phyloP scores from a whole-genome alignment of 2,329 filamentous ascomycete species.

The Exophiala xenobiotica region DNA sequence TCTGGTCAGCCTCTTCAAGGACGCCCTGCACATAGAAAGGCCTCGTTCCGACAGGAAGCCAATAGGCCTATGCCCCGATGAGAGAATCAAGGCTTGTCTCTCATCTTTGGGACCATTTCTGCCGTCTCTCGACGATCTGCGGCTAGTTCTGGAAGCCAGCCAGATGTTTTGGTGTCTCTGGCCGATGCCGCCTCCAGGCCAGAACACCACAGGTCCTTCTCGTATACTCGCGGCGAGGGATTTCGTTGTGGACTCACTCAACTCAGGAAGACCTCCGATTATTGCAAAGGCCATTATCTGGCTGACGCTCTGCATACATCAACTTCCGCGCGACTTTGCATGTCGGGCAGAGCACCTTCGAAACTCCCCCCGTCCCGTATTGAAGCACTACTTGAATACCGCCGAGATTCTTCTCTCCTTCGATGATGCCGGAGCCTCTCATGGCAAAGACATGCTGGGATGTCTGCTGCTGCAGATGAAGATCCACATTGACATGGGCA shows the following conservation, averaged over 20 bases:
- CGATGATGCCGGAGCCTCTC: not conserved
- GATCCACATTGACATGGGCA: conserved; percentile 1
- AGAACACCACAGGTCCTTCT: not conserved
- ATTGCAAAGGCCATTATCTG: conserved; percentile 1
- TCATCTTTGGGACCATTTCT: not conserved
- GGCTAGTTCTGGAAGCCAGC: not conserved
- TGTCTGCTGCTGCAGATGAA: not conserved
- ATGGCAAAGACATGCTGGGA: not conserved
- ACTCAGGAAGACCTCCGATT: not conserved
- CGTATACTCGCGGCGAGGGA: not conserved
- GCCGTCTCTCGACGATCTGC: not conserved
- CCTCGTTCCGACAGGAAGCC: not conserved
- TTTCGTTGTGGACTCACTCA: conserved; percentile 1
- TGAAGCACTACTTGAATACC: not conserved
- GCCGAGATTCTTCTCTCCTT: not conserved
- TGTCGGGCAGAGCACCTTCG: not conserved
- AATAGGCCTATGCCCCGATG: not conserved
- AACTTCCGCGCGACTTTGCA: not conserved
- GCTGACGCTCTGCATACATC: not conserved
- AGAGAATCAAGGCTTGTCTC: not conserved
- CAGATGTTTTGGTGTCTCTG: not conserved
- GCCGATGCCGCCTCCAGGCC: not conserved
- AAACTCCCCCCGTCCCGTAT: not conserved
- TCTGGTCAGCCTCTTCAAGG: not conserved
- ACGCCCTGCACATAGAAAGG: not conserved